Conservation (phyloP, 2,329 filamentous ascomycete species). For the Mollisiaceae sp. region DNA sequence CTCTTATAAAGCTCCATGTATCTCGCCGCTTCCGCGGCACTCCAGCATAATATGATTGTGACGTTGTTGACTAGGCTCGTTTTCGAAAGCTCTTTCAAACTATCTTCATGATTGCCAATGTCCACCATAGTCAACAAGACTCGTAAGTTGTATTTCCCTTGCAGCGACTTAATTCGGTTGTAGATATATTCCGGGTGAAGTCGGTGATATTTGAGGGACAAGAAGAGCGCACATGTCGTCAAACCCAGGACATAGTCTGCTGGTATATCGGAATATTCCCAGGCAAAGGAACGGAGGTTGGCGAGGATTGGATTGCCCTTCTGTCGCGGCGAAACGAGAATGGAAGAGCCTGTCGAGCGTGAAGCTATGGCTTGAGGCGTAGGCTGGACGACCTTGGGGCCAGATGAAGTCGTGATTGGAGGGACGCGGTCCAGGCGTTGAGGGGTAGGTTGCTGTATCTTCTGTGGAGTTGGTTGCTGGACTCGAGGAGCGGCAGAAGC, state of each 20-base stretch:
- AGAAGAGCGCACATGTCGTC: constrained; percentile 89
- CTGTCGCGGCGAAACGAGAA: constrained; percentile 89
- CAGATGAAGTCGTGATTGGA: constrained; percentile 41
- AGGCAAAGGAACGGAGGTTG: constrained; percentile 79
- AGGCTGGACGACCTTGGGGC: constrained; percentile 76
- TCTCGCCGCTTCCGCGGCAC: constrained; percentile 86
- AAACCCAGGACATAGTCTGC: constrained; percentile 89
- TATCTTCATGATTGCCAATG: constrained; percentile 91
- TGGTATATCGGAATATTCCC: constrained; percentile 97
- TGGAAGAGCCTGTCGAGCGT: constrained; percentile 70
- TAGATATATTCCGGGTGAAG: constrained; percentile 98
- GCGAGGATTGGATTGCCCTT: constrained; percentile 94
- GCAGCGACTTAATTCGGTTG: constrained; percentile 83
- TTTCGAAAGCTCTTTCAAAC: constrained; percentile 87
- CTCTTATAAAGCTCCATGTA: constrained; percentile 96
- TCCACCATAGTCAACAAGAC: constrained; percentile 91
- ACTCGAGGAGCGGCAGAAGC: constrained; percentile 32
- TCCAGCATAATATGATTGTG: constrained; percentile 93
- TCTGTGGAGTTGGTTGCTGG: constrained; percentile 46
- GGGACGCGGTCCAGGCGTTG: constrained; percentile 60
- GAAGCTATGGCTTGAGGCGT: constrained; percentile 84
- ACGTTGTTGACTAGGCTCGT: constrained; percentile 91
- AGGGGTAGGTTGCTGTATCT: constrained; percentile 54
- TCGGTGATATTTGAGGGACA: constrained; percentile 96
- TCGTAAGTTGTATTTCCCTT: constrained; percentile 84